Evolutionary conservation across 345 rosid species (phyloP).

Genomic region (Salix arbutifolia): DNA sequence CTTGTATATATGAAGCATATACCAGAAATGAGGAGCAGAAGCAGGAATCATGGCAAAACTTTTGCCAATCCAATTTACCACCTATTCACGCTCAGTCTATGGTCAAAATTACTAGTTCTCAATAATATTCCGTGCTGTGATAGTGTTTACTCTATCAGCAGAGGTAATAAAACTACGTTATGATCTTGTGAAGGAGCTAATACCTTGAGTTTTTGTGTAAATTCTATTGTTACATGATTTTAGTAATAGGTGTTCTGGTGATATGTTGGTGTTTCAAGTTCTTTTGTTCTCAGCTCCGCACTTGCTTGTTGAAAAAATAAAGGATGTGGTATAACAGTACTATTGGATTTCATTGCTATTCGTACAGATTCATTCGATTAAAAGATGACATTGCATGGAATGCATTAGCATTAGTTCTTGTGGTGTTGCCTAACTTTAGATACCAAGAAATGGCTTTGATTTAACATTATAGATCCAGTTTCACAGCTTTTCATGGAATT

Average conservation of each 20-base stretch:
- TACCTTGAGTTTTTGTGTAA: not conserved
- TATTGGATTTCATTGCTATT: not conserved
- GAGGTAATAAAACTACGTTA: not conserved
- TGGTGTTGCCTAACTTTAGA: not conserved
- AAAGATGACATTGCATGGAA: not conserved
- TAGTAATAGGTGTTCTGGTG: not conserved
- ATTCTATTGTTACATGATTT: not conserved
- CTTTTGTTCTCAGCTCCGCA: not conserved
- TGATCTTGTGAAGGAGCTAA: not conserved
- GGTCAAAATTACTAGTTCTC: conserved; percentile 41
- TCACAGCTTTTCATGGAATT: not conserved
- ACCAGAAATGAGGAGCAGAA: conserved; percentile 46
- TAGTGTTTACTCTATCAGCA: not conserved
- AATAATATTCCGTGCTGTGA: not conserved
- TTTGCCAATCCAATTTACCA: conserved; percentile 58
- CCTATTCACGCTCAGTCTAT: conserved; percentile 61
- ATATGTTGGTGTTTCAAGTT: not conserved
- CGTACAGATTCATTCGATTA: not conserved
- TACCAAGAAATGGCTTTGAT: not conserved
- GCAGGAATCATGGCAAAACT: conserved; percentile 69
- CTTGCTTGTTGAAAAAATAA: not conserved
- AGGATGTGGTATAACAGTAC: not conserved
- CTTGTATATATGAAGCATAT: conserved; percentile 35
- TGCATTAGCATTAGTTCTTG: not conserved
- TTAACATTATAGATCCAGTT: not conserved